Base-by-base conservation (phyloP, 495 filamentous ascomycete genomes). In the Xylaria cubensis region DNA sequence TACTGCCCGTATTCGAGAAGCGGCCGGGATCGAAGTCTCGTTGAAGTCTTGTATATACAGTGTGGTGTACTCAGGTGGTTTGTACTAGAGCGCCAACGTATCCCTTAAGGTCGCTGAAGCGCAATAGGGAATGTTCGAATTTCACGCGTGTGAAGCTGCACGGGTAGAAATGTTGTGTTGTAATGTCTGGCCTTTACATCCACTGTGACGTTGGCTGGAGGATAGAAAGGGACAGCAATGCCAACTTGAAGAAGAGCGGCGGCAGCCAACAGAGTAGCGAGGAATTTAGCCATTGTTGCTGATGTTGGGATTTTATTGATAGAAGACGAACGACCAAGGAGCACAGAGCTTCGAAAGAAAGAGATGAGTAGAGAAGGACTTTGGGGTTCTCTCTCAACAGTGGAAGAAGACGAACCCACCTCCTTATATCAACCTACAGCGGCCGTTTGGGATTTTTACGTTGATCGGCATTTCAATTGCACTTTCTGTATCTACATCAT, bases 61-160 rank as follows among this genome's bases (percentile, higher is more conserved):
- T 48, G 51, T 24, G 24, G 53, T 19, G 36, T 69, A 9, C 12
- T 36, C 32, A 41, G 32, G 19, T 53, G 6, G 34, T 26, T 69
- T 55, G 44, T 53, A 32, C 17, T 21, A 24, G 42, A 21, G 46
- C 53, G 46, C 32, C 39, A 32, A 32, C 10, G 50, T 39, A 42
- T 69, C 36, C 53, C 58, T 67, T 79, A 79, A 74, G 77, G 77
- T 24, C 75, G 75, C 50, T 63, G 69, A 53, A 79, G 77, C 19
- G 70, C 63, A 48, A 79, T 77, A 56, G 77, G 77, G 77, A 72
- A 79, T 42, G 75, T 76, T 67, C 77, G 72, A 6, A 78, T 74
- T 12, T 71, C 72, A 55, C 77, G 77, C 63, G 34, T 71, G 58
- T 63, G 65, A 36, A 55, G 29, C 26, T 29, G 26, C 17, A 24